Conservation (phyloP, 2,329 filamentous ascomycete genomes). For the Aspergillus sp. region DNA sequence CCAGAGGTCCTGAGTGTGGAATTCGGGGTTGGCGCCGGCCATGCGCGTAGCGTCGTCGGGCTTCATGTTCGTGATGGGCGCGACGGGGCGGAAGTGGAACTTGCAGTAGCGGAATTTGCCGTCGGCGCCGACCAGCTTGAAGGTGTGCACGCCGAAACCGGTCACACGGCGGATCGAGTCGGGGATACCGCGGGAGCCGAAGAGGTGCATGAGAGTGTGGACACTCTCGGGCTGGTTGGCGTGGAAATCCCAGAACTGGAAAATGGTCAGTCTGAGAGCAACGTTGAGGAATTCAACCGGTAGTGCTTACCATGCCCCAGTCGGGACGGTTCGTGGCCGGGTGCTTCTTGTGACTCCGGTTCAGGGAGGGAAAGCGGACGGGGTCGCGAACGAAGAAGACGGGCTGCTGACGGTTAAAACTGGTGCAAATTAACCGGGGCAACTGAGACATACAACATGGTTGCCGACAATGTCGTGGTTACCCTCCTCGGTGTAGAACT, state of each 20-base stretch:
- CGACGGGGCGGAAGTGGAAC: slow-evolving; percentile 59
- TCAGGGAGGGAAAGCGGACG: slow-evolving; percentile 43
- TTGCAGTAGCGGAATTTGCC: slow-evolving; percentile 60
- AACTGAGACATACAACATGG: slow-evolving; percentile 16
- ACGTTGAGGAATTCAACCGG: background rate
- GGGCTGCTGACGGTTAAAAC: slow-evolving; percentile 23
- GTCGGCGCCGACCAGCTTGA: slow-evolving; percentile 35
- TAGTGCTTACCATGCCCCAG: slow-evolving; percentile 51
- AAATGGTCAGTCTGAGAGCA: slow-evolving; percentile 7
- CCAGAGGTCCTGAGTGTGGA: slow-evolving; percentile 59
- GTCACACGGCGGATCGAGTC: slow-evolving; percentile 49
- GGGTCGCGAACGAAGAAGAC: slow-evolving; percentile 49
- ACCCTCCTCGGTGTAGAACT: slow-evolving; percentile 54
- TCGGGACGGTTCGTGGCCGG: slow-evolving; percentile 65
- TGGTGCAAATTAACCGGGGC: background rate
- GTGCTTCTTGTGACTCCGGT: slow-evolving; percentile 65
- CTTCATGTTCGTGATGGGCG: slow-evolving; percentile 55
- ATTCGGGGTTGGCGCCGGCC: slow-evolving; percentile 58
- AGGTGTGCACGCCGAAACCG: slow-evolving; percentile 46
- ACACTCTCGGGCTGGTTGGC: slow-evolving; percentile 58
- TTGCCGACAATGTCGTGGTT: slow-evolving; percentile 37
- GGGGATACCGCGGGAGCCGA: slow-evolving; percentile 59
- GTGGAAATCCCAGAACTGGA: slow-evolving; percentile 60
- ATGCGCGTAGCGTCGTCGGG: slow-evolving; percentile 53
- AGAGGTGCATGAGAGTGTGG: slow-evolving; percentile 62